A percentile compares a stretch with the other conserved stretches of the same genome.
Evolutionary conservation across 1,284 basidiomycete genomes (phyloP).

Genomic region (Malassezia psittaci): DNA sequence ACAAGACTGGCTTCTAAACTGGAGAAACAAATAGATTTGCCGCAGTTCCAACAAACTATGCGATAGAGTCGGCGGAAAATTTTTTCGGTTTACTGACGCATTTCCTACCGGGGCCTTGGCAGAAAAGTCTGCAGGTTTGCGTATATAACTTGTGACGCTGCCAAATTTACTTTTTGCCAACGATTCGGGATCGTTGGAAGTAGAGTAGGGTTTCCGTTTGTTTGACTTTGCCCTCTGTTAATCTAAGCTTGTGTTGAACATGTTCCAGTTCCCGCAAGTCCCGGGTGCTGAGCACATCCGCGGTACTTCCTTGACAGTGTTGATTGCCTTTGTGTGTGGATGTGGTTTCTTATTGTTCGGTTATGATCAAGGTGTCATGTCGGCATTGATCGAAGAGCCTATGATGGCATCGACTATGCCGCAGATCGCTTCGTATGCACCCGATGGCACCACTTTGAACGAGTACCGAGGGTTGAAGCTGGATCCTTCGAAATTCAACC

Average conservation of each 20-base stretch:
- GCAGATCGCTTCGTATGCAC: slow-evolving; percentile 12
- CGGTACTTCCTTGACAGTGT: background rate
- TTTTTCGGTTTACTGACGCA: too few species aligned
- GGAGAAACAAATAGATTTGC: too few species aligned
- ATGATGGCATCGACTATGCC: slow-evolving; percentile 14
- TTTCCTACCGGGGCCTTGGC: too few species aligned
- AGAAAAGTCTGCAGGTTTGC: too few species aligned
- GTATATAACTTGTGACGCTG: too few species aligned
- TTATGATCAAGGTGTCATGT: slow-evolving; percentile 63
- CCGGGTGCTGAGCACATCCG: slow-evolving; percentile 9
- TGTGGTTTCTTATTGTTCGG: slow-evolving; percentile 52
- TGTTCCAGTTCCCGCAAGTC: slow-evolving; percentile 8
- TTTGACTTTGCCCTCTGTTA: background rate
- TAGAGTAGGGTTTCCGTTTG: too few species aligned
- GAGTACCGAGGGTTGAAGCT: background rate
- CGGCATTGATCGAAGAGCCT: slow-evolving; percentile 49
- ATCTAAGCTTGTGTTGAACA: background rate
- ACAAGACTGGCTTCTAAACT: too few species aligned
- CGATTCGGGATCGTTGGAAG: too few species aligned
- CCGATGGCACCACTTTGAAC: background rate
- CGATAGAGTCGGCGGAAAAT: too few species aligned
- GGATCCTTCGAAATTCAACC: slow-evolving; percentile 9
- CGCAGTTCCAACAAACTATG: too few species aligned
- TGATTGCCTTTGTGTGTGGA: slow-evolving; percentile 13
- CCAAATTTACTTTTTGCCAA: too few species aligned